Percentiles rank a stretch among this genome's conserved stretches.
Conservation (phyloP, 2,329 filamentous ascomycete genomes). For the Arthrobotrys iridis region DNA sequence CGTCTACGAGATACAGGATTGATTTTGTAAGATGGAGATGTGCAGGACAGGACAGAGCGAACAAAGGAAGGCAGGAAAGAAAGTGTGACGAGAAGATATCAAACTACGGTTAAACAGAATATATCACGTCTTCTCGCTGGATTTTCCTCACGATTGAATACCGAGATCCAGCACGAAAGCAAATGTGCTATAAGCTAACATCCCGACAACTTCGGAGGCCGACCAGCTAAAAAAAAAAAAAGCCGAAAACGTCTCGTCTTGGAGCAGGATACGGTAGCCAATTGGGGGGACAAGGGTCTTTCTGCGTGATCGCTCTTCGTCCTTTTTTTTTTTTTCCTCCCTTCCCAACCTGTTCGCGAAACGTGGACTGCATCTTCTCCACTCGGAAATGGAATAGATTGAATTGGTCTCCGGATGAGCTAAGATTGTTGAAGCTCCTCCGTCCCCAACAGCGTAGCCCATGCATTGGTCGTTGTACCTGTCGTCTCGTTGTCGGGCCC, state of each 20-base stretch:
- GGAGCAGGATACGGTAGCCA: neutral
- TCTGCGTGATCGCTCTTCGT: constrained; percentile 17
- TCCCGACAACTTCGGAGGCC: constrained; percentile 30
- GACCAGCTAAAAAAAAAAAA: constrained; percentile 16
- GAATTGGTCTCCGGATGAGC: constrained; percentile 14
- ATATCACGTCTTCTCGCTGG: constrained; percentile 5
- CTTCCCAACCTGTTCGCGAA: constrained; percentile 49
- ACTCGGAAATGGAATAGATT: constrained; percentile 4
- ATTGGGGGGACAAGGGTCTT: constrained; percentile 5
- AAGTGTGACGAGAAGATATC: neutral
- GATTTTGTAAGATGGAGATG: too few species aligned
- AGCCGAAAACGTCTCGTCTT: constrained; percentile 24
- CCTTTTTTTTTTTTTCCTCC: neutral
- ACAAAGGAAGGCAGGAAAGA: neutral
- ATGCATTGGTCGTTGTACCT: constrained; percentile 12
- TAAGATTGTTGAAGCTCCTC: constrained; percentile 52
- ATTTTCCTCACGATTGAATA: neutral
- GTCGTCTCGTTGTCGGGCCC: constrained; percentile 10
- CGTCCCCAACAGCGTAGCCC: constrained; percentile 45
- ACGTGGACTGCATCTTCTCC: constrained; percentile 21
- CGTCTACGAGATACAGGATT: constrained; percentile 27
- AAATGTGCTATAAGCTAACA: neutral
- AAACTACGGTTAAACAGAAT: constrained; percentile 3
- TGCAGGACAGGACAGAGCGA: neutral
- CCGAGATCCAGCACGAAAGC: neutral